Base-by-base conservation (phyloP, 352 stramenopile genomes). In the Pythium pyrilobum region DNA sequence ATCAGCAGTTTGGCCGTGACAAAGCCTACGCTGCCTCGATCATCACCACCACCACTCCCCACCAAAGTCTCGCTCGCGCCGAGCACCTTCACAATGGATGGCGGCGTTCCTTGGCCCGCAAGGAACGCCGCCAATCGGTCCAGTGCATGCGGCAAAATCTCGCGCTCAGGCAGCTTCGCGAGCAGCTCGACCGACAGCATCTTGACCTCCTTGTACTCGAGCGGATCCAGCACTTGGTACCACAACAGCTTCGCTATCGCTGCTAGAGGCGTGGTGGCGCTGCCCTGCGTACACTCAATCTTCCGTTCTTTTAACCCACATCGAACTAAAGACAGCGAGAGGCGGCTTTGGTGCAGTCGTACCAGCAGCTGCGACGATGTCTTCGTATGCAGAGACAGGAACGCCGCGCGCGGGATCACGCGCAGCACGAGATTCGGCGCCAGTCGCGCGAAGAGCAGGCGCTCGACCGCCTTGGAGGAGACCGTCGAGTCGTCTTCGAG, bases 201-300 rank as follows among this genome's bases (percentile, higher is more conserved):
- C 52, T 89, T 90, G 37, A 90, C 67, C 43, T 90, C 80, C 52
- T 90, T 90, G 50, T 80, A 90, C 61, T 90, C 80, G 39, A 90
- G 56, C 6, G 77, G 74, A 44, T 88, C 71, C 16, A 84, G 53
- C 3, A 79, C 38, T 25, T 77, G 69, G 4, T 29, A 37, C 61
- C 61, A 69, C n/a, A 69, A 41, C 8, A 49, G 10, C 6, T 52
- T 11, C 0, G 36, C 47, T 2, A 72, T 62, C 12, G 64, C 66
- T 25, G 28, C n/a, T 74, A 45, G 5, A 74, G 43, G 16, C 18
- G 20, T 1, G 1, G 21, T 25, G 28, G n/a, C 8, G 20, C 21
- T 6, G 12, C 8, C 1, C 16, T 21, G 28, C 9, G 16, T 18
- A 2, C 21, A 4, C 2, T 18, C 21, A 9, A 21, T 41, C n/a